Evolutionary conservation across 768 basidiomycete genomes (phyloP).

Genomic region (Russula olivacea): DNA sequence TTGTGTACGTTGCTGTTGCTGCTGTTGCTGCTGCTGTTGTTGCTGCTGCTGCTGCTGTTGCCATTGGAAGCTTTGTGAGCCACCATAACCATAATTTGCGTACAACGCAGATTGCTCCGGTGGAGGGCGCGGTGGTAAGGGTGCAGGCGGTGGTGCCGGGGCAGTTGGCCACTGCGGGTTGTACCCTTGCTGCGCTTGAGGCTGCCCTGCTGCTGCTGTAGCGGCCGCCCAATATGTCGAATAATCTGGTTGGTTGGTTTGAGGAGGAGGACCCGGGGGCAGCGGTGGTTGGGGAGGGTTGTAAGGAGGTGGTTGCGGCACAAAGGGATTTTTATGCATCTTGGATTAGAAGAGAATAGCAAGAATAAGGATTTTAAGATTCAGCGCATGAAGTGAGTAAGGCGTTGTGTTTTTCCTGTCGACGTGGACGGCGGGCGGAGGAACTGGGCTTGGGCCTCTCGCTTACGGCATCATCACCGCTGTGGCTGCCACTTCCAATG

Average conservation of each 20-base stretch:
- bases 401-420: slow-evolving; percentile 7
- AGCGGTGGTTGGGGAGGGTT: slow-evolving; percentile 69
- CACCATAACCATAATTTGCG: slow-evolving; percentile 88
- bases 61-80: slow-evolving; percentile 52
- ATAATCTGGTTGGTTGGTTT: slow-evolving; percentile 64
- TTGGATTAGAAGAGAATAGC: slow-evolving; percentile 15
- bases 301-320: slow-evolving; percentile 56
- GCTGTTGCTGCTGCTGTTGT: slow-evolving; percentile 48
- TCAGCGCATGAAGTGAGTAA: slow-evolving; percentile 16
- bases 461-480: slow-evolving; percentile 16
- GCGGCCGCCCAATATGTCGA: slow-evolving; percentile 70
- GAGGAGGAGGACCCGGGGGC: slow-evolving; percentile 73
- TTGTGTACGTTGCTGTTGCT: slow-evolving; percentile 46
- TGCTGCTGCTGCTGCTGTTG: slow-evolving; percentile 66
- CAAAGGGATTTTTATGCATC: slow-evolving; percentile 86
- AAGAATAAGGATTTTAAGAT: slow-evolving; percentile 22
- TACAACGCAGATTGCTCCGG: slow-evolving; percentile 81
- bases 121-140: slow-evolving; percentile 51
- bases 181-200: slow-evolving; percentile 47
- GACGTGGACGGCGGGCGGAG: slow-evolving; percentile 14
- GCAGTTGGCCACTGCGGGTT: slow-evolving; percentile 57
- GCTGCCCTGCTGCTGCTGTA: slow-evolving; percentile 48
- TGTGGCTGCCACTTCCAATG: too few species aligned
- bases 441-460: background rate
- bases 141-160: slow-evolving; percentile 40